Conservation (phyloP, 208 protist species). For the Perkinsela sp. region DNA sequence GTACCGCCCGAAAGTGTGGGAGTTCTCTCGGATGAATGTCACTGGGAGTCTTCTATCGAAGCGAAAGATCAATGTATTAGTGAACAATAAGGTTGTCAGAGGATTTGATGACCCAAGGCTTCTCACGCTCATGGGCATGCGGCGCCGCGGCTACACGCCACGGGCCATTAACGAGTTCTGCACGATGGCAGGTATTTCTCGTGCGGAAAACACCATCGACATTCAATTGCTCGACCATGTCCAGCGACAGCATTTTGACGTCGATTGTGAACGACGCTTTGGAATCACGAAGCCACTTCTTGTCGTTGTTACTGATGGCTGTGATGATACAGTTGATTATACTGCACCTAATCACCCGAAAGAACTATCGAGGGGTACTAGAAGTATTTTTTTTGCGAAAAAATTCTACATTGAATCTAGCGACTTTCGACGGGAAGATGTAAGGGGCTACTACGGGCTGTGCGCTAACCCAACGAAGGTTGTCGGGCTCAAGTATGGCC, state of each 20-base stretch:
- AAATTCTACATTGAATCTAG: conserved; percentile 84
- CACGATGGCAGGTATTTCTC: conserved; percentile 69
- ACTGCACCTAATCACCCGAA: conserved; percentile 78
- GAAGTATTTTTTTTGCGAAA: conserved; percentile 50
- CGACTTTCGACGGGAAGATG: conserved; percentile 71
- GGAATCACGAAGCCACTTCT: conserved; percentile 81
- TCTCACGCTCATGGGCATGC: conserved; percentile 79
- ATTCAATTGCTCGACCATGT: conserved; percentile 74
- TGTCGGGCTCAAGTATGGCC: conserved; percentile 55
- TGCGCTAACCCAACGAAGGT: conserved; percentile 32
- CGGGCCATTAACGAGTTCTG: conserved; percentile 87
- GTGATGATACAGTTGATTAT: conserved; percentile 28
- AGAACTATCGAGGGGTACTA: conserved; percentile 31
- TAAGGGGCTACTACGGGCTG: conserved; percentile 56
- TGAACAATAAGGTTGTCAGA: conserved; percentile 68
- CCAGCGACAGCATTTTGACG: conserved; percentile 76
- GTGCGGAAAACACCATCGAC: conserved; percentile 68
- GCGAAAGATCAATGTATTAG: conserved; percentile 81
- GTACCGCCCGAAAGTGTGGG: conserved; percentile 79
- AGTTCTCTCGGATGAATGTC: conserved; percentile 90
- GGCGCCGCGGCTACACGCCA: conserved; percentile 84
- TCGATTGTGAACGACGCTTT: conserved; percentile 36
- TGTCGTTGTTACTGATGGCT: conserved; percentile 73
- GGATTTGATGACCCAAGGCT: conserved; percentile 93
- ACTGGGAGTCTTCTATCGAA: conserved; percentile 89